Percentiles rank a stretch among this genome's conserved stretches.
These are phyloP conservation scores for Podospora pseudoanserina DNA, from an alignment of 495 filamentous ascomycete species.

Conservation along the genomic window DNA sequence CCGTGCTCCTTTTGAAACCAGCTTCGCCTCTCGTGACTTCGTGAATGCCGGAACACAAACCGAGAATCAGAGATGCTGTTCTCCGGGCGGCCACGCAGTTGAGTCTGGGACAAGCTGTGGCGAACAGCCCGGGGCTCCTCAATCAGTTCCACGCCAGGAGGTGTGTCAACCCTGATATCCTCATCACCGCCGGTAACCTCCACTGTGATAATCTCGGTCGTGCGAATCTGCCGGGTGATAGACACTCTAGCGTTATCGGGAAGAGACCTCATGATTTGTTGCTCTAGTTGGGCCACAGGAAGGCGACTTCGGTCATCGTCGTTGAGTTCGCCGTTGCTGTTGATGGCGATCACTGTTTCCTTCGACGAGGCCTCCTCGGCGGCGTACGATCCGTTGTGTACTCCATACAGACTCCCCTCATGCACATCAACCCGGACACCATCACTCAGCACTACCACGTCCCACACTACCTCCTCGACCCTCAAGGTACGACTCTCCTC, in stretches of 20 bases:
- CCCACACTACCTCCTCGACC: slow-evolving; percentile 68
- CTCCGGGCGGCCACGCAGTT: background rate
- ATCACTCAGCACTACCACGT: slow-evolving; percentile 70
- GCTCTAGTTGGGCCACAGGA: slow-evolving; percentile 43
- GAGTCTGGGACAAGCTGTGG: slow-evolving; percentile 2
- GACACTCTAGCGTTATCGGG: slow-evolving; percentile 54
- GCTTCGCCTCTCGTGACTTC: slow-evolving; percentile 36
- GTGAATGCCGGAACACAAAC: slow-evolving; percentile 32
- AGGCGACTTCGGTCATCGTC: slow-evolving; percentile 35
- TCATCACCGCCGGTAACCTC: slow-evolving; percentile 64
- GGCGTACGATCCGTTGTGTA: slow-evolving; percentile 25
- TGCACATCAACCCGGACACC: slow-evolving; percentile 59
- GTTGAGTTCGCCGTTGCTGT: slow-evolving; percentile 38
- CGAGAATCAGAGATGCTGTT: slow-evolving; percentile 16
- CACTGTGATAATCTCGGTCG: slow-evolving; percentile 68
- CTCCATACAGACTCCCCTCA: slow-evolving; percentile 36
- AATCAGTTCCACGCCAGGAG: slow-evolving; percentile 64
- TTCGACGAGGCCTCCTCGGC: slow-evolving; percentile 20
- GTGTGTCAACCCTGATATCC: slow-evolving; percentile 56
- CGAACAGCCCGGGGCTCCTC: slow-evolving; percentile 40
- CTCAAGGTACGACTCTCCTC: slow-evolving; percentile 49
- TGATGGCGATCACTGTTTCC: slow-evolving; percentile 39
- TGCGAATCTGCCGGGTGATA: slow-evolving; percentile 60
- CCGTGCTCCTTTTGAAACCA: slow-evolving; percentile 36
- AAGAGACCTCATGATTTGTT: slow-evolving; percentile 43